Evolutionary conservation across 257 asterid genomes (phyloP), one percentile per base, ranked within the genome.

Genomic region (Ocimum tenuiflorum): DNA sequence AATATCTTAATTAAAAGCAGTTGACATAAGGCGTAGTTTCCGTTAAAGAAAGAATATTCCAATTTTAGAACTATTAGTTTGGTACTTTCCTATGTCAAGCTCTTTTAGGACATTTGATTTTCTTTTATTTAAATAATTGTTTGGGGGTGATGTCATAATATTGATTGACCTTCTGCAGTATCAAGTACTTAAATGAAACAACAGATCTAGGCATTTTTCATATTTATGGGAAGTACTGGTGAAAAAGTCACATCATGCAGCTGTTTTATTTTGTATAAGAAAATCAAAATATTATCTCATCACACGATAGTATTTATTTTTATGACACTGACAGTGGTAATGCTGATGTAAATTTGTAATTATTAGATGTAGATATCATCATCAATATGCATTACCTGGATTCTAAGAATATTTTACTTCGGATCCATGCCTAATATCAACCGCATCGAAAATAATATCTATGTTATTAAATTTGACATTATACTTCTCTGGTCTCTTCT

Each of bases 11-110:
- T n/a, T n/a, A n/a, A n/a, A n/a, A n/a, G 14, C 33, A 60, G 39
- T 22, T 39, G 51, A 60, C 36, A 39, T 62, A 61, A 47, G 36
- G 52, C 74, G 70, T 49, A 57, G 77, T 79, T 77, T 75, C 87
- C 47, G 85, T 79, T 65, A 77, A 58, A 19, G 50, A 63, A 20
- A 68, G 50, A 66, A 72, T 73, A 71, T 82, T 79, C 79, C 79
- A 52, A 22, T 63, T 74, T 71, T 41, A 23, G 85, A 33, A 67
- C 27, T 42, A 20, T 43, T 39, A 54, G 20, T 60, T 27, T 29
- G 23, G 71, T 73, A 45, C 68, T 67, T 53, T 63, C 51, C 22
- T 60, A 56, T 48, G 72, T 53, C n/a, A 62, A 59, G 7, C 27
- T 48, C 50, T 29, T 52, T 61, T 41, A 17, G 64, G 51, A 66